These are phyloP conservation scores for Lumnitzera littorea DNA, from an alignment of 345 rosid species.

Conservation along the genomic window DNA sequence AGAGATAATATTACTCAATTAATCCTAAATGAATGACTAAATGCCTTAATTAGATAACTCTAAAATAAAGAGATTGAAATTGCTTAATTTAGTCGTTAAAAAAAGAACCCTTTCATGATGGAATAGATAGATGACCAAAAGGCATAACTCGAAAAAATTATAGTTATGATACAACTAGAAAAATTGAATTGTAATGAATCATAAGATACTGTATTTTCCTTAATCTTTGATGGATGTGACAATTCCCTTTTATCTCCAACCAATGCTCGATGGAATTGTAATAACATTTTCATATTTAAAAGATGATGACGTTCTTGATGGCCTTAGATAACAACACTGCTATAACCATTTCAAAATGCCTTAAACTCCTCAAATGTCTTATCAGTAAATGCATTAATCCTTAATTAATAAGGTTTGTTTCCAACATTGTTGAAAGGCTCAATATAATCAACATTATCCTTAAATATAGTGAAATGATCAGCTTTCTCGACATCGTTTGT, in stretches of 20 bases:
- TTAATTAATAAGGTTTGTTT: slow-evolving; percentile 10
- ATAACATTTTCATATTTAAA: slow-evolving; percentile 13
- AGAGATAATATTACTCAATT: too few relatives aligned
- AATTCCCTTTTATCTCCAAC: slow-evolving; percentile 36
- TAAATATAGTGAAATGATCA: slow-evolving; percentile 26
- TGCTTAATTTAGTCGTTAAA: too few relatives aligned
- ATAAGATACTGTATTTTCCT: slow-evolving; percentile 24
- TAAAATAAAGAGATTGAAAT: too few relatives aligned
- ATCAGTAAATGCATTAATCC: slow-evolving; percentile 12
- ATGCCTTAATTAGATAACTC: too few relatives aligned
- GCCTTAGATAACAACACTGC: not conserved
- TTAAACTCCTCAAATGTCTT: slow-evolving; percentile 16
- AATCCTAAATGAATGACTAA: not conserved
- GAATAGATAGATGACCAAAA: too few relatives aligned
- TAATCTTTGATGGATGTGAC: slow-evolving; percentile 42
- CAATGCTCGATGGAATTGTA: slow-evolving; percentile 18
- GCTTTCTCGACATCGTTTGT: slow-evolving; percentile 21
- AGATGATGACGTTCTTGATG: slow-evolving; percentile 2
- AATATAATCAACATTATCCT: slow-evolving; percentile 28
- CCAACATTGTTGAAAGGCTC: slow-evolving; percentile 24
- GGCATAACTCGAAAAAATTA: too few relatives aligned
- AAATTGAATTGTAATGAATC: too few relatives aligned
- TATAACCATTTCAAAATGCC: not conserved
- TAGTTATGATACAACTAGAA: too few relatives aligned
- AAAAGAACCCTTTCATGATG: too few relatives aligned